Evolutionary conservation across 257 asterid genomes (phyloP).

Genomic region (Solanum chilense): DNA sequence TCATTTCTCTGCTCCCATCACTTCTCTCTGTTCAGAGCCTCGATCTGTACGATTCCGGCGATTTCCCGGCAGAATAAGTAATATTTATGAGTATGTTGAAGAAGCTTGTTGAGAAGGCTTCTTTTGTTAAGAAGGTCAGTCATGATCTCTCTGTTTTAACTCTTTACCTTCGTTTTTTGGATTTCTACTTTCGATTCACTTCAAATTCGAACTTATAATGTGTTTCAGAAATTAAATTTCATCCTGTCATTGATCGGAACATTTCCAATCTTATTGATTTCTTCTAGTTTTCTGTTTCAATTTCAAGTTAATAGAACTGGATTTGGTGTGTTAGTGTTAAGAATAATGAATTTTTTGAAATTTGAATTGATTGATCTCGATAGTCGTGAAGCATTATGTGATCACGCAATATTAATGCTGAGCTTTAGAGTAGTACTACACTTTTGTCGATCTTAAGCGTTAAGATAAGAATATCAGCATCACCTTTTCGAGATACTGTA

Average conservation of each 20-base stretch:
- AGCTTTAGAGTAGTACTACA: not conserved
- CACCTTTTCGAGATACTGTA: not conserved
- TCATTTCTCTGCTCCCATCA: not conserved
- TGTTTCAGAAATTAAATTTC: not conserved
- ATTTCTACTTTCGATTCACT: not conserved
- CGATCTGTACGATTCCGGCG: not conserved
- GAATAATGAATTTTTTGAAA: not conserved
- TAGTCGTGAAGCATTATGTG: not conserved
- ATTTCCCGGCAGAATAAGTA: not conserved
- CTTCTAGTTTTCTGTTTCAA: not conserved
- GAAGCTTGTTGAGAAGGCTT: constrained; percentile 90
- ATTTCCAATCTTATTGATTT: not conserved
- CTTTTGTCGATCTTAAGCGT: not conserved
- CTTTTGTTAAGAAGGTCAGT: constrained; percentile 58
- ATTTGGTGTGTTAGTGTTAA: not conserved
- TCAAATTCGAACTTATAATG: not conserved
- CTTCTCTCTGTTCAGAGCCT: not conserved
- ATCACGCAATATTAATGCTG: not conserved
- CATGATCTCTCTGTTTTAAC: not conserved
- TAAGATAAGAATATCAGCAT: not conserved
- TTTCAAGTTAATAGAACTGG: not conserved
- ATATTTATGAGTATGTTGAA: constrained; percentile 8
- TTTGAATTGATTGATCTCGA: not conserved
- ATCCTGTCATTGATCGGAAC: not conserved
- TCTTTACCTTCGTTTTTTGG: too few species aligned